Conservation (phyloP, 169 alveolate genomes). For the Neospora caninum region DNA sequence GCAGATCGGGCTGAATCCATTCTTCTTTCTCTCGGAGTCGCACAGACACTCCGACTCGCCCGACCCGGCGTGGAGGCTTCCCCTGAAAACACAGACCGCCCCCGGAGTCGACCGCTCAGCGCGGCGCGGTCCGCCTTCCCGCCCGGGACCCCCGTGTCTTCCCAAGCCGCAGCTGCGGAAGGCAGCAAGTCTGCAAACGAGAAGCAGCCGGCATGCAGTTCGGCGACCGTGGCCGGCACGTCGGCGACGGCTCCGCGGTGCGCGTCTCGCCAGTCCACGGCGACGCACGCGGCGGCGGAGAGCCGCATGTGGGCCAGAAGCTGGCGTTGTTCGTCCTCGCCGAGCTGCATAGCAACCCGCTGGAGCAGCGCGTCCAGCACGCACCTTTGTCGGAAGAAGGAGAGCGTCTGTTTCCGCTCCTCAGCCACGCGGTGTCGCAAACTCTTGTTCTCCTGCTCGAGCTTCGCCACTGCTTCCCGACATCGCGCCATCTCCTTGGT, state of each 20-base stretch:
- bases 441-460: neutral
- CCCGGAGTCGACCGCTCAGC: neutral
- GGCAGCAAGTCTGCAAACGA: neutral
- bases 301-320: neutral
- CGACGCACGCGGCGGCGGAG: neutral
- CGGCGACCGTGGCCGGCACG: neutral
- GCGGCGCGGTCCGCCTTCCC: neutral
- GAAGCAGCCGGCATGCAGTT: neutral
- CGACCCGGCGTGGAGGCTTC: neutral
- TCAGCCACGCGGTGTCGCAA: neutral
- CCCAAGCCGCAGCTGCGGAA: too few species aligned
- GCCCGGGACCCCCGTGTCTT: neutral
- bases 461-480: neutral
- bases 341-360: neutral
- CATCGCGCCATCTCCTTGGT: neutral
- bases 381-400: neutral
- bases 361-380: neutral
- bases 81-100: neutral
- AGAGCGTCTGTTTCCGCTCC: neutral
- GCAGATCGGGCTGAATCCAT: too few species aligned
- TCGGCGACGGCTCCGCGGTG: neutral
- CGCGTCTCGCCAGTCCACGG: neutral
- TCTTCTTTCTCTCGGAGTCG: neutral
- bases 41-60: neutral
- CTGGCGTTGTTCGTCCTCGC: neutral